Evolutionary conservation across 148 eudicot species (phyloP), one percentile per base, ranked within the genome.

Genomic region (Beta vulgaris): DNA sequence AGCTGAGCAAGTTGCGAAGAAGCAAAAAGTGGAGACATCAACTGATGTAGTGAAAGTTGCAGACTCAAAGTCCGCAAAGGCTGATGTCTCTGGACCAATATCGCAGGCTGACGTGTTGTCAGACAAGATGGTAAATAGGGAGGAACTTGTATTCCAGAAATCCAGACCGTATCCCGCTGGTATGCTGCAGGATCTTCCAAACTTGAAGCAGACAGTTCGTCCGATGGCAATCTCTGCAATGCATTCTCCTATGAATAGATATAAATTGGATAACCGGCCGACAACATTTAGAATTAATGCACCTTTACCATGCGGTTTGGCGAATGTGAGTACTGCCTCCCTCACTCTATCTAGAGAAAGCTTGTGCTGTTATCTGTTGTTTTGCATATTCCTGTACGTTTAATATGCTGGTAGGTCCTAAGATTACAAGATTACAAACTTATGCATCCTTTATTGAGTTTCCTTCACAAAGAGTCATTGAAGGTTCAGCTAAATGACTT

Each of bases 251-350:
- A 57, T 76, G 64, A 89, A 88, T 78, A 81, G 90, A 85, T 91
- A 87, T 83, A 92, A 90, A 79, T 71, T 94, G 86, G 98, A 94
- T 80, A 91, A 92, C 82, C 93, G 96, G 29, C 93, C 98, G 29
- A 87, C 90, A 10, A 66, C 89, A 6, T 91, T 94, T 75, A 90
- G 77, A 80, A 76, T 94, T 26, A 34, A 77, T 51, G 81, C 93
- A 68, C 92, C 96, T 80, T 83, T 94, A 74, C 98, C 98, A 40
- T 26, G 67, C 34, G 85, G 82, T 72, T 86, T 94, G 72, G 88
- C 86, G 61, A 83, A 92, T 83, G 98, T 94, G 84, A 91, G 84
- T 81, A 54, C 46, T 29, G 28, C 74, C 67, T 48, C 36, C 61
- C 14, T 57, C 19, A 37, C 46, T 64, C 32, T 12, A 32, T 3